Base-by-base conservation (phyloP, 805 yeast genomes). In the Nakazawaea sp. region DNA sequence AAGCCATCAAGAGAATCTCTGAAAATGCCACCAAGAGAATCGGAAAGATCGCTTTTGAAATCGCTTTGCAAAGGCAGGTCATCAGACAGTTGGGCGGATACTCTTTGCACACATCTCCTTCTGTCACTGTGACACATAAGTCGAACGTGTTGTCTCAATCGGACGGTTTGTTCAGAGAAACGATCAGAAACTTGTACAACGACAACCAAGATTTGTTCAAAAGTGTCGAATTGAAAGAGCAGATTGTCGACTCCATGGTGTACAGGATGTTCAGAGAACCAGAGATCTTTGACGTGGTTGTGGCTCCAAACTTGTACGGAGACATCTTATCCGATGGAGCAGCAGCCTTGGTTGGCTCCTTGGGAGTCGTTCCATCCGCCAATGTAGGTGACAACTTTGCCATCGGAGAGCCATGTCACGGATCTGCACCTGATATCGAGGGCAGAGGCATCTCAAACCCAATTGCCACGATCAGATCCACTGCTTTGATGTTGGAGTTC, bases 181-280 rank as follows among this genome's bases (percentile, higher is more conserved):
- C 92, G 27, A 71, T 82, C 51, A 71, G 72, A 50, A 62, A 64
- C 43, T 75, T 78, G 32, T 81, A 76, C 58, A 66, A 72, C 45
- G 66, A 74, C 41, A 70, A 79, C 60, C 63, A 63, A 36, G 78
- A 67, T 27, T 65, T 68, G 51, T 89, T 73, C 61, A 68, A 68
- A 24, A 56, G 73, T 9, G 69, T 92, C 41, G 72, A 67, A 32
- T 73, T 86, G 62, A 84, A 84, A 59, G 97, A 92, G 68, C 98
- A 92, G 69, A 90, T 92, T 59, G 97, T 92, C 32, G 98, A 92
- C 68, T 89, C 97, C 11, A 92, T 92, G 98, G 98, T 92, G 41
- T 92, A 92, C 78, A 77, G 96, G 62, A 78, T 92, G 92, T 92
- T 92, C 79, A 81, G 97, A 64, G 97, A 92, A 64, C 98, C 98